phyloP scores from a whole-genome alignment of 805 yeast genomes.

The Yarrowia deformans region DNA sequence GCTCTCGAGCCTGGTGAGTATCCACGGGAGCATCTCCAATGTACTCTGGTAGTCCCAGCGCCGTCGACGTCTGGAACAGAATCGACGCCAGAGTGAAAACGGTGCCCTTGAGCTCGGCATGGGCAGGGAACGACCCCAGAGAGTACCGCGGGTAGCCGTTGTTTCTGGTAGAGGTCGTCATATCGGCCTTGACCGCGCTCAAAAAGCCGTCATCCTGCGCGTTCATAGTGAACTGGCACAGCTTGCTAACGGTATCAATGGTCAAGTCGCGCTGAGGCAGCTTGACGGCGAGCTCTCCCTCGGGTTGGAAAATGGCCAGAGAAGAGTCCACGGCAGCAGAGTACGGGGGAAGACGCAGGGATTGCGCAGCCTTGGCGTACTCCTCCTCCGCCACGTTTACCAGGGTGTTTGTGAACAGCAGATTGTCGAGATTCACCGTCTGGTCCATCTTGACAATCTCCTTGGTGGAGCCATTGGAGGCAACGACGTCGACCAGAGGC shows the following conservation, averaged over 20 bases:
- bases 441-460: constrained; percentile 1
- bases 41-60: constrained; percentile 11
- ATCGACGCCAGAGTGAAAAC: constrained; percentile 26
- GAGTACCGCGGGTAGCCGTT: constrained; percentile 37
- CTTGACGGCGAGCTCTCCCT: constrained; percentile 13
- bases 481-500: neutral
- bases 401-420: constrained; percentile 15
- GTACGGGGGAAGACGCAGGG: constrained; percentile 3
- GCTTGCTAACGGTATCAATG: neutral
- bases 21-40: constrained; percentile 11
- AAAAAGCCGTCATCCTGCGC: constrained; percentile 14
- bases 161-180: constrained; percentile 6
- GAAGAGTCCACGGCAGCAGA: neutral
- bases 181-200: constrained; percentile 5
- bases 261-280: neutral
- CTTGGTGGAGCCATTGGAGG: neutral
- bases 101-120: constrained; percentile 11
- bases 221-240: neutral
- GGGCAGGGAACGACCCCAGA: constrained; percentile 4
- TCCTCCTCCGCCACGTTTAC: constrained; percentile 20
- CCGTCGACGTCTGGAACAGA: constrained; percentile 10
- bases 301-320: constrained; percentile 18
- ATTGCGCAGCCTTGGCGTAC: neutral
- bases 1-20: neutral
- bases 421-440: neutral